Evolutionary conservation across 2,329 filamentous ascomycete genomes (phyloP), one percentile per base, ranked within the genome.

Genomic region (Verticillium dahliae): DNA sequence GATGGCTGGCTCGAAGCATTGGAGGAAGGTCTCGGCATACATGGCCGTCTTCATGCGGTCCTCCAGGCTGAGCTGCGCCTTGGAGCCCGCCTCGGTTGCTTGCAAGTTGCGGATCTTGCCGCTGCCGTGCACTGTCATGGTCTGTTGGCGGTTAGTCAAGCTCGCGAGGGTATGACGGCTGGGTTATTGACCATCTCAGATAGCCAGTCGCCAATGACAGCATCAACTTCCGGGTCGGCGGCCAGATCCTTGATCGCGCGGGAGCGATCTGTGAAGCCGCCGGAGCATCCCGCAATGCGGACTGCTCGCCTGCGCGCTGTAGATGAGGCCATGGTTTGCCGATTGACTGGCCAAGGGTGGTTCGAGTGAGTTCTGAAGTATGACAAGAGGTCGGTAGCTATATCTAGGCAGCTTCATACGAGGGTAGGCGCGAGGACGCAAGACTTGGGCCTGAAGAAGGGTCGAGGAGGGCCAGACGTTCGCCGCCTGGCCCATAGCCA

Each of bases 41-140:
- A 66, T 65, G 38, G 62, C 62, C 31, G 67, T 62, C 9, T 61
- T 58, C 56, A 60, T 63, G 45, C 61, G 39, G 52, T 63, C 63
- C 34, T 62, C 63, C 2, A 65, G 22, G 27, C 57, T 58, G 61
- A 62, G 54, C 57, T 62, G 58, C 59, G 56, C 62, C 56, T 58
- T 58, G n/a, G 35, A 31, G 13, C 35, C 56, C 14, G 13, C 54
- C 13, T 35, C 18, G 4, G 56, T 35, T 56, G 27, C 27, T 56
- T 56, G 63, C 11, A 69, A 62, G n/a, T 61, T 58, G 9, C 61
- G 62, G 2, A 65, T 64, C 14, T 66, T 66, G 6, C 63, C 41
- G 11, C 33, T 18, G n/a, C 57, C 65, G 18, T 84, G 73, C 63
- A 85, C 83, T 1, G 81, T 80, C 1, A 76, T 73, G 63, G 84